These are phyloP conservation scores for Zoysia pacifica DNA, from an alignment of 176 grass and related monocot species.

Conservation along the genomic window DNA sequence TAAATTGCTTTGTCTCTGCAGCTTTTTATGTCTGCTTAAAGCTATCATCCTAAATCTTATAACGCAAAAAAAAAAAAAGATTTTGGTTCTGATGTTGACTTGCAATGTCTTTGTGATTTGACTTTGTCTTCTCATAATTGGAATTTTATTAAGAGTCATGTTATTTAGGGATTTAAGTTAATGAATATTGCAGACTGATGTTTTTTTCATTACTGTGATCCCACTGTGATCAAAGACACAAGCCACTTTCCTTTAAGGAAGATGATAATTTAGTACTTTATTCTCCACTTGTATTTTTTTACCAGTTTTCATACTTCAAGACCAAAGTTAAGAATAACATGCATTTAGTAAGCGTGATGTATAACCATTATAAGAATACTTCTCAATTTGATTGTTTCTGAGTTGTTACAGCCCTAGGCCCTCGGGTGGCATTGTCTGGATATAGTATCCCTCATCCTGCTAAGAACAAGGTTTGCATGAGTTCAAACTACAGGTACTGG, in stretches of 20 bases:
- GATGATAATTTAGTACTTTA: background rate
- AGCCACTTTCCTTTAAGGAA: no score
- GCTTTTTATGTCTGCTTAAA: background rate
- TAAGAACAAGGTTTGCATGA: conserved; percentile 64
- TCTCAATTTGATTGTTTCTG: background rate
- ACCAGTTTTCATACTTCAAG: background rate
- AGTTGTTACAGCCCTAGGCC: conserved; percentile 51
- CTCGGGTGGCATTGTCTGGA: conserved; percentile 69
- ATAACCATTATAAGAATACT: background rate
- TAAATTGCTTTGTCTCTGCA: background rate
- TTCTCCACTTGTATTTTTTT: background rate
- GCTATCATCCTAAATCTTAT: background rate
- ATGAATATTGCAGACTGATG: background rate
- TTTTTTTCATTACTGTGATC: background rate
- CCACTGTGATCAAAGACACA: background rate
- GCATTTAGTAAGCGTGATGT: background rate
- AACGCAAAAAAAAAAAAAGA: background rate
- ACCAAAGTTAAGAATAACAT: background rate
- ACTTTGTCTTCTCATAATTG: background rate
- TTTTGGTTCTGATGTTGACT: background rate
- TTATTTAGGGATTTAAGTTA: background rate
- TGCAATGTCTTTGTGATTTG: background rate
- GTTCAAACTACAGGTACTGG: conserved; percentile 64
- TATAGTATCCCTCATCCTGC: conserved; percentile 81
- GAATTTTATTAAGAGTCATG: background rate